Conservation (phyloP, 2,329 filamentous ascomycete species). For the Epichloe hybrida region DNA sequence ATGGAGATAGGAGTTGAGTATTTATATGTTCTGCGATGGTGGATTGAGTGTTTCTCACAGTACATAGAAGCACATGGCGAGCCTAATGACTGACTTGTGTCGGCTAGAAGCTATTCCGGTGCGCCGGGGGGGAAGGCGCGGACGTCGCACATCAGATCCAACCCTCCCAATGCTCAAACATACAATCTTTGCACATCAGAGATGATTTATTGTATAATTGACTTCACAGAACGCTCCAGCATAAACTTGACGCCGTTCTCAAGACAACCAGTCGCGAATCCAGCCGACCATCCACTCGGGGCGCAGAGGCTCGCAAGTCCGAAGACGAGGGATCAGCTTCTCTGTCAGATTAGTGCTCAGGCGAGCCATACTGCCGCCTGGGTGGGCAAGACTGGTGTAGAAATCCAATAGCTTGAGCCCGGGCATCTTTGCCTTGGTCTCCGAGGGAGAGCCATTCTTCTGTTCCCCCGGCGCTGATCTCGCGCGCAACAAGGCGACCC, state of each 20-base stretch:
- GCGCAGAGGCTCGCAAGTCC: not conserved
- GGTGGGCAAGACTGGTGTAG: not conserved
- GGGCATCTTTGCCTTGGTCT: not conserved
- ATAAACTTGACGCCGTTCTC: not conserved
- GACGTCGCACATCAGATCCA: too few species aligned
- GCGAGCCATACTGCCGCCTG: not conserved
- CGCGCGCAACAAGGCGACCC: not conserved
- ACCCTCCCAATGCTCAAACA: too few species aligned
- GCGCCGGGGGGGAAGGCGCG: too few species aligned
- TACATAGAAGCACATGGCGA: too few species aligned
- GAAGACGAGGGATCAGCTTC: not conserved
- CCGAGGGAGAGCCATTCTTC: not conserved
- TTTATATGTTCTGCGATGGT: too few species aligned
- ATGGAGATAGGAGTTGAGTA: too few species aligned
- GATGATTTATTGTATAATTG: too few species aligned
- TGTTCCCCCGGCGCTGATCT: not conserved
- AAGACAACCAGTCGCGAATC: conserved; percentile 1
- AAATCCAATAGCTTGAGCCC: conserved; percentile 6
- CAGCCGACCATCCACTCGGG: conserved; percentile 6
- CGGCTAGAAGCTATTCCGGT: too few species aligned
- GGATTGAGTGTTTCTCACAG: too few species aligned
- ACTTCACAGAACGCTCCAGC: too few species aligned
- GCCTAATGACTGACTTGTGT: too few species aligned
- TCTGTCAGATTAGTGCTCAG: not conserved
- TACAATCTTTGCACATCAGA: too few species aligned